Conservation (phyloP, 148 eudicot species). For the Rhododendron kiyosumense region DNA sequence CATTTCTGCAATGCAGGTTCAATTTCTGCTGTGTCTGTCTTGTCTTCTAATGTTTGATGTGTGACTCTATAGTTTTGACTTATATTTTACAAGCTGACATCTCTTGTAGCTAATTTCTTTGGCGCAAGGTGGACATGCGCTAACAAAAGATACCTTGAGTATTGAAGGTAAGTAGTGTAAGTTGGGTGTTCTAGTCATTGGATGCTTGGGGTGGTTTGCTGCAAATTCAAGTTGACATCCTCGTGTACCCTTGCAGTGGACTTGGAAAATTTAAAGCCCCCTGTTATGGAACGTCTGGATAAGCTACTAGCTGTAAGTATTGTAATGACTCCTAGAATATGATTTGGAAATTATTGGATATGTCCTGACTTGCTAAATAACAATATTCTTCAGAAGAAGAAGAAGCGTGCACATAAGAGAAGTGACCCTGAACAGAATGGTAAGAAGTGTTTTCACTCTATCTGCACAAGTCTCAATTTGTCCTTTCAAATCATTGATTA, state of each 20-base stretch:
- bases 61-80: neutral
- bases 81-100: slow-evolving; percentile 13
- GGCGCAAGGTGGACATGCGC: slow-evolving; percentile 72
- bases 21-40: neutral
- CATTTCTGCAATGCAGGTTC: slow-evolving; percentile 89
- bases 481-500: neutral
- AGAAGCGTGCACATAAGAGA: slow-evolving; percentile 34
- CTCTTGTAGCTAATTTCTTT: slow-evolving; percentile 59
- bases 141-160: slow-evolving; percentile 47
- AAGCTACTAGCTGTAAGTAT: slow-evolving; percentile 53
- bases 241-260: slow-evolving; percentile 41
- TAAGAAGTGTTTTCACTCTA: slow-evolving; percentile 1
- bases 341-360: neutral
- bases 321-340: neutral
- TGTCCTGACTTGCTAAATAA: slow-evolving; percentile 12
- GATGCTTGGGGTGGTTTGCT: slow-evolving; percentile 8
- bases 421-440: slow-evolving; percentile 49
- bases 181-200: neutral
- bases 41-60: neutral
- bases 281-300: slow-evolving; percentile 63
- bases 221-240: slow-evolving; percentile 10
- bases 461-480: neutral
- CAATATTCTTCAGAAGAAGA: slow-evolving; percentile 48
- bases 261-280: slow-evolving; percentile 61
- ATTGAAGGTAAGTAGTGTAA: slow-evolving; percentile 31